Evolutionary conservation across 2,329 filamentous ascomycete species (phyloP).

Genomic region (Apiospora phragmitis): DNA sequence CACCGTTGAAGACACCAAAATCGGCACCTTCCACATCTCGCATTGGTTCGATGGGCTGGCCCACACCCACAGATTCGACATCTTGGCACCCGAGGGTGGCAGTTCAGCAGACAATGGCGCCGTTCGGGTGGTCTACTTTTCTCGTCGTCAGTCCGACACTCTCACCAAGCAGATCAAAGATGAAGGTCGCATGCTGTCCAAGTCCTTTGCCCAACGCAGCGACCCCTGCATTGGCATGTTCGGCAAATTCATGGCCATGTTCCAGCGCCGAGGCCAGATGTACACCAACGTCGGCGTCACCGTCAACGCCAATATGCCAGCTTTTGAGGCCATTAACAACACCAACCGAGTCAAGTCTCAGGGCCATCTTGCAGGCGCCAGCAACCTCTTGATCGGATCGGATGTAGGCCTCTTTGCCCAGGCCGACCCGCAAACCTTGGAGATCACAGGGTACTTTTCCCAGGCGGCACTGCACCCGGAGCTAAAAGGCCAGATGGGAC

Average conservation of each 20-base stretch:
- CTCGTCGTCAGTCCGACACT: slow-evolving; percentile 51
- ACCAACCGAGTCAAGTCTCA: background rate
- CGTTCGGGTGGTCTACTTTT: slow-evolving; percentile 52
- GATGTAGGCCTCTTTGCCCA: slow-evolving; percentile 46
- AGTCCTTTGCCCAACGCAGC: background rate
- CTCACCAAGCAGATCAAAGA: background rate
- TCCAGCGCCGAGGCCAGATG: slow-evolving; percentile 26
- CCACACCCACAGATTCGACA: slow-evolving; percentile 55
- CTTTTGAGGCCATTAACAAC: slow-evolving; percentile 44
- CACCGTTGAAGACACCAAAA: slow-evolving; percentile 43
- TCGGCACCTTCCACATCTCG: slow-evolving; percentile 43
- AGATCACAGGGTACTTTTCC: slow-evolving; percentile 49
- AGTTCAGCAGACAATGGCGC: slow-evolving; percentile 2
- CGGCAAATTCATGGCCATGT: slow-evolving; percentile 10
- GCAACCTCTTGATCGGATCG: slow-evolving; percentile 27
- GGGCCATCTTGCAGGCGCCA: background rate
- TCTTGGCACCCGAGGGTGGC: slow-evolving; percentile 37
- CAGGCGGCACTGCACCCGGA: slow-evolving; percentile 53
- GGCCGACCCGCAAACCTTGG: slow-evolving; percentile 56
- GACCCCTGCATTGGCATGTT: slow-evolving; percentile 4
- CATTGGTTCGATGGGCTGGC: slow-evolving; percentile 63
- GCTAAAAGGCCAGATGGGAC: slow-evolving; percentile 50
- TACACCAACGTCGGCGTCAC: slow-evolving; percentile 57
- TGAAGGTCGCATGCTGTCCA: background rate
- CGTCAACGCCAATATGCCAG: slow-evolving; percentile 54